Conservation (phyloP, 1,284 basidiomycete species). For the Stereum hirsutum region DNA sequence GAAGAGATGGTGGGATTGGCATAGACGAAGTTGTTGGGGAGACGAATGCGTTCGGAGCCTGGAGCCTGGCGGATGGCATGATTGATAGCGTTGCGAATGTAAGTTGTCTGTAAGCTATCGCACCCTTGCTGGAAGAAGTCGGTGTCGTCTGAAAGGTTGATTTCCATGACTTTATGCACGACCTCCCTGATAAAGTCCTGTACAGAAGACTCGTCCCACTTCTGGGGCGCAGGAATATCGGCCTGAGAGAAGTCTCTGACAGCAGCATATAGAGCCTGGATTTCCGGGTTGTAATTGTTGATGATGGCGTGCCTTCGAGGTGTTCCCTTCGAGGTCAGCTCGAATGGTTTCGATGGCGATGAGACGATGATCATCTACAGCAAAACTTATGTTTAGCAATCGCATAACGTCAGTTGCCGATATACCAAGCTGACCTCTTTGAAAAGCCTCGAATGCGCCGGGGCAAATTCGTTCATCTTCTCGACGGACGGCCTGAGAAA, state of each 20-base stretch:
- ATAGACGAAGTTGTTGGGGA: constrained; percentile 14
- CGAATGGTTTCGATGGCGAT: constrained; percentile 17
- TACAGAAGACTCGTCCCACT: constrained; percentile 15
- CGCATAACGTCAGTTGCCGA: neutral
- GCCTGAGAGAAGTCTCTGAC: constrained; percentile 13
- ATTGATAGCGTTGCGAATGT: constrained; percentile 22
- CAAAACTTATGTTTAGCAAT: neutral
- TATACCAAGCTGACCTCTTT: constrained; percentile 14
- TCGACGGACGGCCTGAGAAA: constrained; percentile 24
- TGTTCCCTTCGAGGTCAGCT: constrained; percentile 24
- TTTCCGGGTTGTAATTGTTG: constrained; percentile 19
- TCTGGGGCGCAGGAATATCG: constrained; percentile 10
- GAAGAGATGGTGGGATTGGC: constrained; percentile 12
- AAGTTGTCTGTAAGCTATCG: constrained; percentile 28
- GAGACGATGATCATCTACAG: constrained; percentile 21
- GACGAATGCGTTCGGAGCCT: neutral
- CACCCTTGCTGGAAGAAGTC: constrained; percentile 28
- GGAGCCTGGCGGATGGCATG: constrained; percentile 15
- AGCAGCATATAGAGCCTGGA: constrained; percentile 19
- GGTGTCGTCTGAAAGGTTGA: constrained; percentile 14
- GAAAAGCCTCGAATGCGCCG: constrained; percentile 28
- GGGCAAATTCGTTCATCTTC: constrained; percentile 25
- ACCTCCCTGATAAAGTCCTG: constrained; percentile 14
- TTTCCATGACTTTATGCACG: constrained; percentile 13
- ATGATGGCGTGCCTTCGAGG: constrained; percentile 19